Evolutionary conservation across 1,284 basidiomycete species (phyloP), one percentile per base, ranked within the genome.

Genomic region (Malassezia slooffiae): DNA sequence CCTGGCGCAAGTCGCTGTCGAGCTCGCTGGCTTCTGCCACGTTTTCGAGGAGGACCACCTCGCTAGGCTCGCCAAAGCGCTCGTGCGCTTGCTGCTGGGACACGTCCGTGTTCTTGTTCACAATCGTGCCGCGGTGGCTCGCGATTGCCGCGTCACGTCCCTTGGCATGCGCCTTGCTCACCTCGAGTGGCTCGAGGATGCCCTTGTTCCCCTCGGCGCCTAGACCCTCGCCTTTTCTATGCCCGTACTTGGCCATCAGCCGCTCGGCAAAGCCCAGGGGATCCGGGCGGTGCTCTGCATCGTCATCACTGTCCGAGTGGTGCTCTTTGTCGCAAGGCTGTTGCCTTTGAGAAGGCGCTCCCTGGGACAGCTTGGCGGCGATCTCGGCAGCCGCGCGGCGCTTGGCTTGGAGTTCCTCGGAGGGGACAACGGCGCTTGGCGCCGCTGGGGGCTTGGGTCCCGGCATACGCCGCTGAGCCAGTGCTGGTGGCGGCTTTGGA

Each of bases 141-240:
- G n/a, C 30, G n/a, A n/a, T 28, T 19, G 17, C 24, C 11, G 21
- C n/a, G 10, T 10, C 5, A 3, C 24, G 23, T 3, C 29, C 5
- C 16, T 28, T 36, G 12, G 22, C 26, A 35, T 17, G 16, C 3
- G 21, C 12, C 11, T 26, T 16, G 3, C 12, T 15, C 20, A 35
- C 35, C 11, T 36, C 29, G 7, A 67, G 43, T 3, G 64, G 62
- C 5, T 41, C 29, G 3, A 43, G 2, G 13, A 65, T 61, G 7
- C 63, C 64, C 20, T 55, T 52, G 34, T 54, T 58, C 1, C 58
- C 56, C 11, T 55, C 54, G 0, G 60, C 52, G n/a, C 64, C 64
- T 5, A 67, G 36, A 8, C 62, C 64, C 37, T 51, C 43, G 8
- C 64, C 62, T 16, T 55, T 28, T n/a, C 44, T 39, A 46, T 60